Evolutionary conservation across 352 stramenopile genomes (phyloP), one percentile per base, ranked within the genome.

Genomic region (Phytophthora sp.): DNA sequence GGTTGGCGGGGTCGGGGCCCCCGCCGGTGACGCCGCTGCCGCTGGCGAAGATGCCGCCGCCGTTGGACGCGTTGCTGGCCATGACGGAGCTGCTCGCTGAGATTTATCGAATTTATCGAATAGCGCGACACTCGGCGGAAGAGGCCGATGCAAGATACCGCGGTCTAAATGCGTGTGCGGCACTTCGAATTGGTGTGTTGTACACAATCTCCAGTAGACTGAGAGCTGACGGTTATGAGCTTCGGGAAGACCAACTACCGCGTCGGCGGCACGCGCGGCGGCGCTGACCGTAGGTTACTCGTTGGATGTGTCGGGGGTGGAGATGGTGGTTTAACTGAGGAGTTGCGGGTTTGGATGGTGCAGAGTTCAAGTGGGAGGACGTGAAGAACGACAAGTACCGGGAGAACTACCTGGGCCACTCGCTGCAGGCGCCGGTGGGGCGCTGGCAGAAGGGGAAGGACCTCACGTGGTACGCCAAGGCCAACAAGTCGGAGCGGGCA

Each of bases 311-410:
- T 37, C 23, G 3, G 37, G 13, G 15, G 1, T 3, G 20, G 13
- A 8, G 23, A 11, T 23, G 7, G 2, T 23, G 38, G 15, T 11
- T 5, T 52, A 35, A 51, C 26, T 39, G 21, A 54, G 6, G 35
- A 20, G 28, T 72, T 41, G 49, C 35, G 17, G 21, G 8, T 23
- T 5, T 66, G 17, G 28, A 7, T 28, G 5, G 24, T 11, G 34
- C 11, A 93, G 87, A 97, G 43, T 97, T 97, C 68, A 97, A 96
- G 56, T 97, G 91, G 89, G 91, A 97, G 23, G 91, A 97, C 69
- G 91, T 97, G 21, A 97, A 97, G 80, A 91, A 88, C 54, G 91
- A 97, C 72, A 95, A 97, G 70, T 94, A 97, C 61, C 81, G 91
- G 20, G 91, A 97, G 50, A 96, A 96, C 61, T 97, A 97, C 62